Evolutionary conservation across 2,329 filamentous ascomycete genomes (phyloP).

Genomic region (Orbilia quercus): DNA sequence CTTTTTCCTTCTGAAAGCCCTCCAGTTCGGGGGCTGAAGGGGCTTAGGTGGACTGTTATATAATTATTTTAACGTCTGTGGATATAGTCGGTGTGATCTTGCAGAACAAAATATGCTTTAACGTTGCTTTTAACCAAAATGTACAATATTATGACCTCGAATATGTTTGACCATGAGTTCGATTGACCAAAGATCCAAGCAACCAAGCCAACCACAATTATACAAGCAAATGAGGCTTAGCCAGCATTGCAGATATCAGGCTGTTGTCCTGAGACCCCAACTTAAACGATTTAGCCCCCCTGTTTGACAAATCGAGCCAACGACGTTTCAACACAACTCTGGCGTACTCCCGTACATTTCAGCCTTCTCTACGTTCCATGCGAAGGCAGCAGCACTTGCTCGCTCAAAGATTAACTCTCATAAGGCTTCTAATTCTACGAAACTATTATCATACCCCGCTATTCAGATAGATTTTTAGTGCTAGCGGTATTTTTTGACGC

Average conservation of each 20-base stretch:
- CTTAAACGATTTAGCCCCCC: too few species aligned
- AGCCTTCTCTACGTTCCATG: slow-evolving; percentile 23
- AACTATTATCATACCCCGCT: too few species aligned
- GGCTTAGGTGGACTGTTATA: background rate
- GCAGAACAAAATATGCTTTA: background rate
- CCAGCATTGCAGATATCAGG: background rate
- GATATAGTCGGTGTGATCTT: background rate
- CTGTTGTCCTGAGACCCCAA: slow-evolving; percentile 4
- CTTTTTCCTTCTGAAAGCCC: too few species aligned
- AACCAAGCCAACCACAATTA: too few species aligned
- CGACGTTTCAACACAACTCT: slow-evolving; percentile 38
- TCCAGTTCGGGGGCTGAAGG: background rate
- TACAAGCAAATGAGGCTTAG: slow-evolving; percentile 4
- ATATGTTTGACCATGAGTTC: too few species aligned
- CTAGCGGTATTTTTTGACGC: background rate
- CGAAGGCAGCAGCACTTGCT: slow-evolving; percentile 36
- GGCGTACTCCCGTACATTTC: slow-evolving; percentile 20
- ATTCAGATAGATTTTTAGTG: too few species aligned
- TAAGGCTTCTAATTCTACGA: background rate
- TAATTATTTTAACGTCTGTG: background rate
- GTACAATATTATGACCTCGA: slow-evolving; percentile 3
- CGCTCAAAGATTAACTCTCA: background rate
- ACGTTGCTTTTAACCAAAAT: slow-evolving; percentile 11
- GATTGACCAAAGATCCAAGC: too few species aligned
- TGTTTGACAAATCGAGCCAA: slow-evolving; percentile 38